phyloP scores from a whole-genome alignment of 305 asterid species.

The Fraxinus greggii region DNA sequence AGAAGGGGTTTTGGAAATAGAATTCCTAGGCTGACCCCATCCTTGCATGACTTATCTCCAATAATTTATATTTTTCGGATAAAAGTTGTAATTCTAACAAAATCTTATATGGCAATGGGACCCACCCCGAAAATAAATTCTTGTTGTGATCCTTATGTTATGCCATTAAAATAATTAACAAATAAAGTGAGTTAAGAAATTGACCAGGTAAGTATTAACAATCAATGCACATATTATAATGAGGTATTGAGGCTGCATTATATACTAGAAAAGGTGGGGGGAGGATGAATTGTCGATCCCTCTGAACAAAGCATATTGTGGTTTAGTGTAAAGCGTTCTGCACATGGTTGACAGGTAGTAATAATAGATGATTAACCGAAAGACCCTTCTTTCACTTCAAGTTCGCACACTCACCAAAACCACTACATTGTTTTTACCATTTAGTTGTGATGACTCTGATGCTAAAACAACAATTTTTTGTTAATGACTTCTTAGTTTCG shows the following conservation, averaged over 20 bases:
- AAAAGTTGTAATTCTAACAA: not conserved
- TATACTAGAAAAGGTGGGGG: not conserved
- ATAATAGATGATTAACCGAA: not conserved
- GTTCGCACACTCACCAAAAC: not conserved
- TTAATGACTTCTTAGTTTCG: not conserved
- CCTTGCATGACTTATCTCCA: not conserved
- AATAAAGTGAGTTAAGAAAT: not conserved
- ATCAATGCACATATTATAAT: not conserved
- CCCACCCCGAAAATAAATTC: not conserved
- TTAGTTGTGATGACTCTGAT: not conserved
- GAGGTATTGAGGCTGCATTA: not conserved
- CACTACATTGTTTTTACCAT: not conserved
- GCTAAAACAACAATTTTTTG: not conserved
- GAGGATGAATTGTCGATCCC: not conserved
- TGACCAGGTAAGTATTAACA: not conserved
- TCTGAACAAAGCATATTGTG: not conserved
- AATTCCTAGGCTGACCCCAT: not conserved
- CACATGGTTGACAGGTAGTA: not conserved
- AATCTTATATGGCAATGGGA: not conserved
- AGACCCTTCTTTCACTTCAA: not conserved
- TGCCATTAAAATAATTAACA: not conserved
- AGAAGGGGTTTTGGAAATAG: not conserved
- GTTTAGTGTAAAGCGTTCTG: not conserved
- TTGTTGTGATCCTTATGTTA: not conserved
- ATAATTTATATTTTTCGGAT: not conserved